These are phyloP conservation scores for Postia placenta DNA, from an alignment of 768 basidiomycete species.

Conservation along the genomic window DNA sequence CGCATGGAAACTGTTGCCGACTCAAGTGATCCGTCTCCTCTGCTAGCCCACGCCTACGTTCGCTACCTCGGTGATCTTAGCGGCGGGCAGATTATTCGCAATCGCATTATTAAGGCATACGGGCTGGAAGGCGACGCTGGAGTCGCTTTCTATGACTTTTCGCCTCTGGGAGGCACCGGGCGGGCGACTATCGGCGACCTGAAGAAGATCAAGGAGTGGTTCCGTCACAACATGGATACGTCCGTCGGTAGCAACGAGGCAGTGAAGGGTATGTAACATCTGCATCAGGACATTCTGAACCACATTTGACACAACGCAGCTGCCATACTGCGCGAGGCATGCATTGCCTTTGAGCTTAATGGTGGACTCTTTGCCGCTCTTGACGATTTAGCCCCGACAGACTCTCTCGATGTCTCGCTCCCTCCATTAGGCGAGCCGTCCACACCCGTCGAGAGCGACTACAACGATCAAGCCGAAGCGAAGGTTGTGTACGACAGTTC, in stretches of 20 bases:
- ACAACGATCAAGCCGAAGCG: constrained; percentile 1
- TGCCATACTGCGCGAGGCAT: constrained; percentile 26
- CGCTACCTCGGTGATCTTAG: constrained; percentile 78
- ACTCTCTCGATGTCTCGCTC: constrained; percentile 2
- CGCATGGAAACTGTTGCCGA: constrained; percentile 46
- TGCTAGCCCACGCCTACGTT: constrained; percentile 79
- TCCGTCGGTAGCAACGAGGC: constrained; percentile 27
- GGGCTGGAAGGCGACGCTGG: constrained; percentile 45
- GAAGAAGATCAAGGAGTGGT: constrained; percentile 72
- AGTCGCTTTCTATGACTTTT: constrained; percentile 64
- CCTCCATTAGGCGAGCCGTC: constrained; percentile 12
- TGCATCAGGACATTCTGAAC: background rate
- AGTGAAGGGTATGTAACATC: constrained; percentile 27
- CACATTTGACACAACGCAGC: constrained; percentile 10
- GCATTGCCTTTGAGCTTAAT: constrained; percentile 28
- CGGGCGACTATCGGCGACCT: constrained; percentile 51
- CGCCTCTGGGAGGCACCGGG: constrained; percentile 42
- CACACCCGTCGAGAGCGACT: constrained; percentile 1
- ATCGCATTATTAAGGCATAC: constrained; percentile 62
- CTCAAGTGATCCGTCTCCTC: constrained; percentile 38
- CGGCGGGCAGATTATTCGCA: constrained; percentile 68
- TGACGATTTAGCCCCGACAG: constrained; percentile 11
- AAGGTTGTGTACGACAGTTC: constrained; percentile 10
- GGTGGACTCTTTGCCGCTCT: constrained; percentile 24
- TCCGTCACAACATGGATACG: constrained; percentile 37